phyloP scores from a whole-genome alignment of 176 grass and related monocot species.

The Rhynchospora pubera region DNA sequence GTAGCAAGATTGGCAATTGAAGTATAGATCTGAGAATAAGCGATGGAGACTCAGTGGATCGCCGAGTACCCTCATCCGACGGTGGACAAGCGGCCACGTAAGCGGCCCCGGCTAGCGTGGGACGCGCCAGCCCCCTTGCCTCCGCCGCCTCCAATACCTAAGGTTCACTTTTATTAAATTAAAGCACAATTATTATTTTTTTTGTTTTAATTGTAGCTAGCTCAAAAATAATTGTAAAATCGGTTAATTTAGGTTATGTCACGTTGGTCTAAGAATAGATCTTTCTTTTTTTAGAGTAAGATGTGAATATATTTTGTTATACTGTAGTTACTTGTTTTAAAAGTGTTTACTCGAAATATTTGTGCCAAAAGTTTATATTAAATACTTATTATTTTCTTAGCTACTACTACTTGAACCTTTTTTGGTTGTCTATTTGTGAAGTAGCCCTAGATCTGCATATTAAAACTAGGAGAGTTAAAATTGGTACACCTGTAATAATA shows the following conservation, averaged over 20 bases:
- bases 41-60: constrained; percentile 89
- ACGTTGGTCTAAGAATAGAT: constrained; percentile 2
- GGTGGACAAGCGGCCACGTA: constrained; percentile 66
- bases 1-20: background rate
- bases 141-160: constrained; percentile 33
- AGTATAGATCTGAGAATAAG: constrained; percentile 19
- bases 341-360: background rate
- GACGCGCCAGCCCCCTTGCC: constrained; percentile 52
- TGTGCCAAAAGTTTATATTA: background rate
- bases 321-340: background rate
- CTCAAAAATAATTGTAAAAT: background rate
- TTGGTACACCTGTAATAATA: background rate
- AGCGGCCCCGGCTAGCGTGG: constrained; percentile 69
- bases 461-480: background rate
- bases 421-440: background rate
- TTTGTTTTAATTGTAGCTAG: background rate
- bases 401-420: background rate
- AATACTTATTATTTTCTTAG: background rate
- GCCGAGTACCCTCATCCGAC: constrained; percentile 63
- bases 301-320: background rate
- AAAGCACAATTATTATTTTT: background rate
- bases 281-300: constrained; percentile 4
- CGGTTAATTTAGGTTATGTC: background rate
- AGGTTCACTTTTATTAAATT: constrained; percentile 12
- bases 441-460: constrained; percentile 2